Conservation (phyloP, 352 stramenopile genomes). For the Globisporangium cederbergense region DNA sequence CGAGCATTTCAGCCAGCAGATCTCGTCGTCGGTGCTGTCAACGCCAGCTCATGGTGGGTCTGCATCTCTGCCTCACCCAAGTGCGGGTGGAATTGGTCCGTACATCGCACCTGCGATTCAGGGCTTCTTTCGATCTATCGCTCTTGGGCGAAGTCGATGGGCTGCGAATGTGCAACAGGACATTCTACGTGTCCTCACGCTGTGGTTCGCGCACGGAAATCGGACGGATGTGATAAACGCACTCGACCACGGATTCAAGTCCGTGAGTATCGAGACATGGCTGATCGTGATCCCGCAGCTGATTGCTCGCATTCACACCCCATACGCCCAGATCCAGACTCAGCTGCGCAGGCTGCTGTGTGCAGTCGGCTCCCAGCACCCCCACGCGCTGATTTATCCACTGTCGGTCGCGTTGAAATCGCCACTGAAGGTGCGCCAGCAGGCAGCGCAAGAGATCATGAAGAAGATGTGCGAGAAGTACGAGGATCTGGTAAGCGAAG, state of each 20-base stretch:
- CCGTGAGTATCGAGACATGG: conserved; percentile 96
- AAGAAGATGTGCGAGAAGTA: conserved; percentile 92
- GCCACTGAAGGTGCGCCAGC: conserved; percentile 82
- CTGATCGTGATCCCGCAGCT: conserved; percentile 97
- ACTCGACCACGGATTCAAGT: conserved; percentile 81
- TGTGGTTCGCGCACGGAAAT: conserved; percentile 97
- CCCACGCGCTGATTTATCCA: conserved; percentile 98
- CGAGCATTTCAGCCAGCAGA: conserved; percentile 74
- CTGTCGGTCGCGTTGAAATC: conserved; percentile 96
- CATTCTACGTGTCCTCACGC: conserved; percentile 96
- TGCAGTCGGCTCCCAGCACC: conserved; percentile 90
- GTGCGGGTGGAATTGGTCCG: conserved; percentile 30
- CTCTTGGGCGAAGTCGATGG: conserved; percentile 93
- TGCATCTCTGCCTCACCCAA: neutral
- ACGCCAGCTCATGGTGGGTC: conserved; percentile 18
- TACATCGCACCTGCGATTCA: conserved; percentile 74
- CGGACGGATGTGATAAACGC: conserved; percentile 84
- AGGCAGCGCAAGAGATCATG: conserved; percentile 95
- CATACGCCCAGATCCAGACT: conserved; percentile 58
- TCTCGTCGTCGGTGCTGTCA: conserved; percentile 26
- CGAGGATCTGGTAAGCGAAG: conserved; percentile 94
- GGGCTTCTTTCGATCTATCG: conserved; percentile 96
- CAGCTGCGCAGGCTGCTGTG: conserved; percentile 89
- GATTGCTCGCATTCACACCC: conserved; percentile 89
- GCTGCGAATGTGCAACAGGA: conserved; percentile 98